Conservation (phyloP, 1,139 yeast species). For the Arxiozyma telluris region DNA sequence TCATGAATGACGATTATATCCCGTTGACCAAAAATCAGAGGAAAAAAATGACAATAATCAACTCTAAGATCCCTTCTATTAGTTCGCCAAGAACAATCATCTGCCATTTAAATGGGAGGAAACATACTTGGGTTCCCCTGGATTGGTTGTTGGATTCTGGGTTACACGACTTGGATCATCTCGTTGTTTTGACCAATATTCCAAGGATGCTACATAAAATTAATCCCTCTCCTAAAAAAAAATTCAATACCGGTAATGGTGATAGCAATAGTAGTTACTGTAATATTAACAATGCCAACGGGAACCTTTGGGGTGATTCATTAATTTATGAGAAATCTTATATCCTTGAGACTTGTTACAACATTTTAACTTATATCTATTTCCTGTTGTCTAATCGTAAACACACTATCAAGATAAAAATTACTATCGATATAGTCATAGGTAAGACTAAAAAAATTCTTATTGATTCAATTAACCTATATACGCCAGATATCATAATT, state of each 20-base stretch:
- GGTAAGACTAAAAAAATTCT: conserved; percentile 51
- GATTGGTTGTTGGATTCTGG: conserved; percentile 54
- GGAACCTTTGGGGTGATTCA: conserved; percentile 1
- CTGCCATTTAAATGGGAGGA: conserved; percentile 60
- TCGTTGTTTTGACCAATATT: conserved; percentile 45
- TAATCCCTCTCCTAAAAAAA: neutral
- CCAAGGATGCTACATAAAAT: conserved; percentile 20
- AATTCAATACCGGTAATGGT: too few species aligned
- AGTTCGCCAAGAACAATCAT: conserved; percentile 45
- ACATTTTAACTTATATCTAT: conserved; percentile 40
- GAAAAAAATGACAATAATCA: conserved; percentile 15
- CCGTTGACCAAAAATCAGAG: conserved; percentile 2
- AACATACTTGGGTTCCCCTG: conserved; percentile 71
- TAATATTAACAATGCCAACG: neutral
- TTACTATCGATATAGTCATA: conserved; percentile 55
- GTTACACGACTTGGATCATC: conserved; percentile 53
- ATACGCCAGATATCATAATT: conserved; percentile 53
- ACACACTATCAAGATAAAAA: conserved; percentile 37
- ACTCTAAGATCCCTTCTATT: conserved; percentile 17
- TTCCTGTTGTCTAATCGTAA: conserved; percentile 23
- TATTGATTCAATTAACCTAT: conserved; percentile 52
- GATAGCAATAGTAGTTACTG: too few species aligned
- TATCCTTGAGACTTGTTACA: conserved; percentile 14
- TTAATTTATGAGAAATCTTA: neutral
- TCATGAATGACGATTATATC: conserved; percentile 3